Evolutionary conservation across 192 early-diverging fungal species (phyloP), one percentile per base, ranked within the genome.

Genomic region (Podila verticillata): DNA sequence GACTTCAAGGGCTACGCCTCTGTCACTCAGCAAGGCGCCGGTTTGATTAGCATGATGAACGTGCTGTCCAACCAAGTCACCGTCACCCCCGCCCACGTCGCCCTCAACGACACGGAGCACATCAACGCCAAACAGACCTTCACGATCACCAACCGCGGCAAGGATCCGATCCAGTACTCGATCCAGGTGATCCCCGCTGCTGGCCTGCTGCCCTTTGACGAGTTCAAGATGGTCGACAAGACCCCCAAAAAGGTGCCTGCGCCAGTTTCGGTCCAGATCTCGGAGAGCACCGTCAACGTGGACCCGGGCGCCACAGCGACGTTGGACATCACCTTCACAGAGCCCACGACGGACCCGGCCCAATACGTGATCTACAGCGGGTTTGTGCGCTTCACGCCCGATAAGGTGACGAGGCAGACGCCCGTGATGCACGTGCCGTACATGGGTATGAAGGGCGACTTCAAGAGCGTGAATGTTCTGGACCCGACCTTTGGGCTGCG

Each of bases 41-140:
- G 96, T 13, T 83, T 96, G 17, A 79, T 97, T 26, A 89, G 94
- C 79, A 67, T 94, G 58, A 88, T 85, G 67, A 63, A 87, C 31
- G 87, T 95, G 2, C 63, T 95, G 56, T 79, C 62, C 6, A 67
- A 89, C 13, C 84, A 87, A 47, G 85, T 75, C 0, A 17, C 73
- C 1, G 72, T 94, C 35, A 80, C 68, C 7, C 94, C 95, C 0
- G 72, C 84, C 8, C 74, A 72, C 12, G 63, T 95, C 29, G 82
- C 89, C 10, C 75, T 93, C 44, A 91, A 88, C 47, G 87, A 91
- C 68, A 84, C 81, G 7, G 70, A 39, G 4, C 60, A 85, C 70
- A 49, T 70, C 48, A 82, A 80, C 32, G 56, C 61, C 5, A 67
- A 75, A 4, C 84, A 84, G 24, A 49, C 54, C 8, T 31, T 90